Percentiles rank a stretch among this genome's conserved stretches.
These are phyloP conservation scores for Talaromyces sp. DNA, from an alignment of 2,329 filamentous ascomycete genomes.

Conservation along the genomic window DNA sequence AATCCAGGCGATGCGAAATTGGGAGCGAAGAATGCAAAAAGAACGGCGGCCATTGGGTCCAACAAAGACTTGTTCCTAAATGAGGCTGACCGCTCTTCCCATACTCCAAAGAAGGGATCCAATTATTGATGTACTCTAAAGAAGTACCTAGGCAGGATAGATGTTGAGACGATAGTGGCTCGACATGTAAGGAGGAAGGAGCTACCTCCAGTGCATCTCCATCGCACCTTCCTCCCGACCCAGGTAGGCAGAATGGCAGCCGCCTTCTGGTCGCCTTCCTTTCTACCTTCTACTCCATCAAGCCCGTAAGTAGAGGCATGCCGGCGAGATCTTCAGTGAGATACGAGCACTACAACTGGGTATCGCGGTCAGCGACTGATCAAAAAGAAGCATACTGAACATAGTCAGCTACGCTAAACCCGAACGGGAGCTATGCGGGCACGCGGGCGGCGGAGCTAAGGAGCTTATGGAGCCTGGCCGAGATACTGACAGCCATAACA, in stretches of 20 bases:
- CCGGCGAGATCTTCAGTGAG: too few relatives aligned
- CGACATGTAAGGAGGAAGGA: not conserved
- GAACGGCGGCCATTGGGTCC: not conserved
- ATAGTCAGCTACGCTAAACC: conserved; percentile 24
- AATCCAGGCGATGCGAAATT: not conserved
- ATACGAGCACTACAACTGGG: too few relatives aligned
- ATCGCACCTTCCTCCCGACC: not conserved
- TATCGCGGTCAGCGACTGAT: not conserved
- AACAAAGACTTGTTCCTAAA: not conserved
- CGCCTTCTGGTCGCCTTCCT: not conserved
- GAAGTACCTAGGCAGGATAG: not conserved
- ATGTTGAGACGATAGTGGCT: not conserved
- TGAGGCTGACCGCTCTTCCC: conserved; percentile 13
- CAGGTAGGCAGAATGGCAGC: not conserved
- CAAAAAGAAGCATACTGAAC: not conserved
- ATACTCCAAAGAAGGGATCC: not conserved
- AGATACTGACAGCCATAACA: not conserved
- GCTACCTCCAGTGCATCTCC: not conserved
- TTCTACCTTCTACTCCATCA: not conserved
- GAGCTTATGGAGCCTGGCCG: conserved; percentile 4
- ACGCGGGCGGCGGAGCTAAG: conserved; percentile 19
- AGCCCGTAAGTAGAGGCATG: not conserved
- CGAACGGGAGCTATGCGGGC: conserved; percentile 25
- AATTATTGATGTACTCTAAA: not conserved
- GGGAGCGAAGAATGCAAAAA: not conserved